These are phyloP conservation scores for Penicillium lividum DNA, from an alignment of 495 filamentous ascomycete genomes.

Conservation along the genomic window DNA sequence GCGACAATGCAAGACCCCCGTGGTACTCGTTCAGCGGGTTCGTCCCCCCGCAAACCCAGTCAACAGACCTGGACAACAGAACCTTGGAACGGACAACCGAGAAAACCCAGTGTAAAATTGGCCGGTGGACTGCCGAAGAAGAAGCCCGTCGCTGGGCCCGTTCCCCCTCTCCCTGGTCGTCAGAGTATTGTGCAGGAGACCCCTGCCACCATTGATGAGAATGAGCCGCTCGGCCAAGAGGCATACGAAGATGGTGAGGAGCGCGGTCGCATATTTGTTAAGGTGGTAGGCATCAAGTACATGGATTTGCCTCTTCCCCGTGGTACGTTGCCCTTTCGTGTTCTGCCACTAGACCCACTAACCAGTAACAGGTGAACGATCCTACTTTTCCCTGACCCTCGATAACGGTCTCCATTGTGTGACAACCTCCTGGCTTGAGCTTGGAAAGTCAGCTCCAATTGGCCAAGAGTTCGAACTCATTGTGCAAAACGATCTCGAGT, in stretches of 20 bases:
- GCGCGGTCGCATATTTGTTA: slow-evolving; percentile 91
- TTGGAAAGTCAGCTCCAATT: slow-evolving; percentile 90
- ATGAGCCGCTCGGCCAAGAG: slow-evolving; percentile 54
- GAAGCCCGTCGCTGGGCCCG: slow-evolving; percentile 57
- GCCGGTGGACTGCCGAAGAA: slow-evolving; percentile 63
- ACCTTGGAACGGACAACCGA: slow-evolving; percentile 83
- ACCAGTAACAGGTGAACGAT: slow-evolving; percentile 68
- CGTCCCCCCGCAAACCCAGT: slow-evolving; percentile 71
- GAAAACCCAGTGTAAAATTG: slow-evolving; percentile 65
- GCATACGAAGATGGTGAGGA: slow-evolving; percentile 77
- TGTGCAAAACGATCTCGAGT: slow-evolving; percentile 94
- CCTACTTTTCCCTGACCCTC: slow-evolving; percentile 89
- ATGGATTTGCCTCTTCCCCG: slow-evolving; percentile 86
- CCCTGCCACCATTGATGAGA: slow-evolving; percentile 61
- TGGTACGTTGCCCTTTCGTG: slow-evolving; percentile 56
- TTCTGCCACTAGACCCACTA: slow-evolving; percentile 26
- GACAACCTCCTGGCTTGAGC: slow-evolving; percentile 91
- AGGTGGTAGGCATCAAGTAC: slow-evolving; percentile 95
- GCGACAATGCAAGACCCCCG: slow-evolving; percentile 56
- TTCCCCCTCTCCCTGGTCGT: slow-evolving; percentile 86
- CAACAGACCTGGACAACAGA: slow-evolving; percentile 93
- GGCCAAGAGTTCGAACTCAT: slow-evolving; percentile 98
- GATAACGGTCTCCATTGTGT: slow-evolving; percentile 98
- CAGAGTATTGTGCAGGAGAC: slow-evolving; percentile 70
- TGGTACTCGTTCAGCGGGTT: slow-evolving; percentile 64